A percentile compares a stretch with the other conserved stretches of the same genome.
phyloP scores from a whole-genome alignment of 2,329 filamentous ascomycete species.

The Cytospora paraplurivora region DNA sequence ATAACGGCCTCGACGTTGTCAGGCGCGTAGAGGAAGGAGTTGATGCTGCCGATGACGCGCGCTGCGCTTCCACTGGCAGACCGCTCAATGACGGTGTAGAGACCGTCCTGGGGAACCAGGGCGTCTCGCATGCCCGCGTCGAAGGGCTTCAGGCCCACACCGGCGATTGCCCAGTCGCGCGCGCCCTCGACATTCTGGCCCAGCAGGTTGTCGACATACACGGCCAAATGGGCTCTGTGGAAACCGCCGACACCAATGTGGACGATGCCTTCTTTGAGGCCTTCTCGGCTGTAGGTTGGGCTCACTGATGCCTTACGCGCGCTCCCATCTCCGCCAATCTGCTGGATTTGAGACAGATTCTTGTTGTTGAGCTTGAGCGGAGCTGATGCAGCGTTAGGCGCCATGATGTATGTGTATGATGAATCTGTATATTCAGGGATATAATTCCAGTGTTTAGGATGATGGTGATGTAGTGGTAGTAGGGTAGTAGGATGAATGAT shows the following conservation, averaged over 20 bases:
- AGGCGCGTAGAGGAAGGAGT: slow-evolving; percentile 53
- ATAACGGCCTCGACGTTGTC: slow-evolving; percentile 55
- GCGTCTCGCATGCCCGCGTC: slow-evolving; percentile 55
- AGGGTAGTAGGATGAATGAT: not conserved
- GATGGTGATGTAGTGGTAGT: not conserved
- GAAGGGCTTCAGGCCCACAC: slow-evolving; percentile 53
- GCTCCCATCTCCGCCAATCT: slow-evolving; percentile 10
- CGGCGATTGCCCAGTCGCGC: slow-evolving; percentile 53
- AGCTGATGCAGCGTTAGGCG: slow-evolving; percentile 10
- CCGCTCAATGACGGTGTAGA: slow-evolving; percentile 58
- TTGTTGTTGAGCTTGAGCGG: slow-evolving; percentile 43
- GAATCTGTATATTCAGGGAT: not conserved
- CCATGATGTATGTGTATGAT: slow-evolving; percentile 7
- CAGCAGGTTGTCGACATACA: slow-evolving; percentile 53
- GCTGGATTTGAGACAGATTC: slow-evolving; percentile 41
- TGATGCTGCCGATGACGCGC: slow-evolving; percentile 54
- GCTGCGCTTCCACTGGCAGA: slow-evolving; percentile 52
- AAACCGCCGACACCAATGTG: slow-evolving; percentile 58
- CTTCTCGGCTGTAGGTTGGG: slow-evolving; percentile 47
- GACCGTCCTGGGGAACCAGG: slow-evolving; percentile 49
- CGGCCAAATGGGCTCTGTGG: slow-evolving; percentile 55
- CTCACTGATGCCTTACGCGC: slow-evolving; percentile 36
- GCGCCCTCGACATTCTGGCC: slow-evolving; percentile 46
- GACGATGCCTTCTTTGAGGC: slow-evolving; percentile 55
- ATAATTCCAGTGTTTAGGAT: not conserved